phyloP scores from a whole-genome alignment of 805 yeast species.

The Pichia occidentalis region DNA sequence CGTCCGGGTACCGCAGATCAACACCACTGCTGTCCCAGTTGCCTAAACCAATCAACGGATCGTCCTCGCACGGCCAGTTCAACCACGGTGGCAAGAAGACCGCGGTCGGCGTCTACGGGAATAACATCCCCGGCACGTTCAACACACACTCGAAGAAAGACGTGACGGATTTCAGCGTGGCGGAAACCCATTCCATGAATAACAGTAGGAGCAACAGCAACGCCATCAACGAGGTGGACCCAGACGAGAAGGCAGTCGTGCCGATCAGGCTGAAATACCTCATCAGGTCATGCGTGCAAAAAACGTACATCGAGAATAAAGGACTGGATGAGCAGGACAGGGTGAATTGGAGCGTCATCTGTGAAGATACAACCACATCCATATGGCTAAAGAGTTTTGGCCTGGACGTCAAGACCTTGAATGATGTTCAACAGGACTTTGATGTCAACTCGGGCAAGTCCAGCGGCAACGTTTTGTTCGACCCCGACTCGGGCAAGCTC shows the following conservation, averaged over 20 bases:
- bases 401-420: constrained; percentile 45
- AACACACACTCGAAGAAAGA: constrained; percentile 4
- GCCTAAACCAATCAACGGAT: constrained; percentile 18
- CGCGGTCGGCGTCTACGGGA: constrained; percentile 17
- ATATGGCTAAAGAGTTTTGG: constrained; percentile 51
- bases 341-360: constrained; percentile 47
- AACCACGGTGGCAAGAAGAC: constrained; percentile 7
- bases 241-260: constrained; percentile 33
- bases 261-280: constrained; percentile 50
- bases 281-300: constrained; percentile 48
- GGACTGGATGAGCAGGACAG: constrained; percentile 15
- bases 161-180: constrained; percentile 4
- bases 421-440: constrained; percentile 41
- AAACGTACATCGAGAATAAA: constrained; percentile 38
- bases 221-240: constrained; percentile 1
- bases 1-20: constrained; percentile 38
- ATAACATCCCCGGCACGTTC: constrained; percentile 17
- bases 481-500: constrained; percentile 6
- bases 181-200: constrained; percentile 4
- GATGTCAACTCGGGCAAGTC: constrained; percentile 16
- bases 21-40: constrained; percentile 38
- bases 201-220: constrained; percentile 2
- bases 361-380: constrained; percentile 52
- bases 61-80: constrained; percentile 10
- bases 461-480: constrained; percentile 6